Base-by-base conservation (phyloP, 805 yeast species). In the Starmerella bacillaris region DNA sequence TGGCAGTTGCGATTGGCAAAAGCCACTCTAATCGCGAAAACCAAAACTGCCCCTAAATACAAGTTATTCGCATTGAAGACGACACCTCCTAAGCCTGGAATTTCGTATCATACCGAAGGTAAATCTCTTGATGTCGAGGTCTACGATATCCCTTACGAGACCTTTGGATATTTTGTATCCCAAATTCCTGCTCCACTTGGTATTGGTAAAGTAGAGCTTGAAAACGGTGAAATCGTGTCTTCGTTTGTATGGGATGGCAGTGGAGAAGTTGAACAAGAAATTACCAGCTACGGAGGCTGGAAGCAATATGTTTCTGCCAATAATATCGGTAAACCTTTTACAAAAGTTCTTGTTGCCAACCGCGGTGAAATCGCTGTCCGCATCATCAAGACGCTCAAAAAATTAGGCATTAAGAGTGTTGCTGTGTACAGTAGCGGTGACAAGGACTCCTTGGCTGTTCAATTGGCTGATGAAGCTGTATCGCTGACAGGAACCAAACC, bases 281-380 rank as follows among this genome's bases (percentile, higher is more conserved):
- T 86, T 48, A 78, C 95, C n/a, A 55, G 63, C 17, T 77, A 60
- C 51, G 95, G 95, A 30, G 93, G 94, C 4, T 86, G 94, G 86
- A 72, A 74, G 54, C 59, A 64, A 2, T 80, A 78, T 59, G 33
- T 54, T 30, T 39, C 54, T 12, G 40, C 62, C 36, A 39, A 59
- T 51, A 59, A 58, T 38, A 35, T 37, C n/a, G 35, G 31, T 12
- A 70, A 68, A 49, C 89, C 92, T 1, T 82, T 83, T 58, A 64
- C 72, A 16, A 68, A 76, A 8, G 94, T 86, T n/a, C 65, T 86
- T 37, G 89, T 86, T 36, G 96, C 96, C 27, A 86, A 86, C 63
- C 71, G 98, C 60, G 96, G 96, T 55, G 98, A 86, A 59, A 86
- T 86, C 50, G 95, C 98, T 2, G 95, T 84, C 21, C 66, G 98